Evolutionary conservation across 228 moss, liverwort and hornwort species (phyloP).

Genomic region (Sphagnum magellanicum): DNA sequence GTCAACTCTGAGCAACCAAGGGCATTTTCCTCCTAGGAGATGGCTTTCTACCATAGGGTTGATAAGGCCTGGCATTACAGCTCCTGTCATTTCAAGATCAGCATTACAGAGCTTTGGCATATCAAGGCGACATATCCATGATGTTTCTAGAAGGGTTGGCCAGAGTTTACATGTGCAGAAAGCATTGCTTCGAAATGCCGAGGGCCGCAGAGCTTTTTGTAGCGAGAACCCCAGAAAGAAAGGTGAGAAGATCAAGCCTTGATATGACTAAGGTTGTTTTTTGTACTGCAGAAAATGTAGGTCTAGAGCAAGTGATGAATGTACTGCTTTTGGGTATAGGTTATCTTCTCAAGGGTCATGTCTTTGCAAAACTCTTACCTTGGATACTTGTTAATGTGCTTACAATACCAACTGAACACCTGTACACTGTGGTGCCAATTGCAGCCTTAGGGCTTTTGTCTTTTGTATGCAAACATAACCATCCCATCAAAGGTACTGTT

Average conservation of each 20-base stretch:
- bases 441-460: background rate
- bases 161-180: constrained; percentile 30
- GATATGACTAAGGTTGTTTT: too few relatives aligned
- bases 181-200: constrained; percentile 47
- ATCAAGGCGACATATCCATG: constrained; percentile 46
- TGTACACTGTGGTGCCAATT: background rate
- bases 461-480: too few relatives aligned
- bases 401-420: background rate
- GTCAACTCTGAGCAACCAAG: constrained; percentile 20
- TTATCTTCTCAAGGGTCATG: background rate
- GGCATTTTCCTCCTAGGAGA: constrained; percentile 37
- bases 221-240: constrained; percentile 71
- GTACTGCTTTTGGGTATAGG: background rate
- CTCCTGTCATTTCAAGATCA: constrained; percentile 21
- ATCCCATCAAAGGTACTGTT: too few relatives aligned
- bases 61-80: constrained; percentile 29
- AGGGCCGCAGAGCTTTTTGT: constrained; percentile 51
- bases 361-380: background rate
- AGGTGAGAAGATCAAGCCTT: constrained; percentile 28
- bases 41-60: constrained; percentile 51
- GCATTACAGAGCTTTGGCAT: constrained; percentile 43
- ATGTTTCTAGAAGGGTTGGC: constrained; percentile 45
- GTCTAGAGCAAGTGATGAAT: background rate
- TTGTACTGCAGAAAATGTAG: background rate
- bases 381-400: constrained; percentile 2